Conservation (phyloP, 1,139 yeast species). For the Taphrina pruni region DNA sequence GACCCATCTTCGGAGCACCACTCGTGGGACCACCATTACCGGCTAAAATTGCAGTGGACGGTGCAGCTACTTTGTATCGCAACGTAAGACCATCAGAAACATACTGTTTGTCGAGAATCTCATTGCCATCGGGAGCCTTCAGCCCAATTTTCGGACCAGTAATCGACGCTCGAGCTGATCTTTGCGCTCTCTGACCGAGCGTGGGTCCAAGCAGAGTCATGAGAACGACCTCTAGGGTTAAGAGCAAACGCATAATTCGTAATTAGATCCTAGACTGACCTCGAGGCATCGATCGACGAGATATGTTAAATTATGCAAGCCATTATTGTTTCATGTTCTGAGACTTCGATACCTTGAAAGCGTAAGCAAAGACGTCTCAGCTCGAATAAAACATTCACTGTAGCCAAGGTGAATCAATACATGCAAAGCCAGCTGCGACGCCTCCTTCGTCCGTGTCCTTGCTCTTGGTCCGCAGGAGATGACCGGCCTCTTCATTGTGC, state of each 20-base stretch:
- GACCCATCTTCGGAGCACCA: conserved; percentile 9
- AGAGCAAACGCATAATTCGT: neutral
- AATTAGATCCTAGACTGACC: too few species aligned
- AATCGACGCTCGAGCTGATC: conserved; percentile 11
- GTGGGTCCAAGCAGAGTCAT: neutral
- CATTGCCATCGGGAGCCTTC: conserved; percentile 27
- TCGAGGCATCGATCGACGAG: neutral
- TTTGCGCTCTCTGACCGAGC: conserved; percentile 1
- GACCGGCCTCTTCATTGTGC: conserved; percentile 75
- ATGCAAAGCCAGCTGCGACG: conserved; percentile 98
- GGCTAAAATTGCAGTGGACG: neutral
- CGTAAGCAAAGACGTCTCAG: conserved; percentile 2
- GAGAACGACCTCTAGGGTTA: neutral
- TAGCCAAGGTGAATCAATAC: conserved; percentile 63
- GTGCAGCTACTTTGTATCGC: conserved; percentile 30
- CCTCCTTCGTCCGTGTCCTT: conserved; percentile 94
- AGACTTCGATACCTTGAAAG: neutral
- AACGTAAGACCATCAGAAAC: conserved; percentile 14
- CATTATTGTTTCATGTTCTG: neutral
- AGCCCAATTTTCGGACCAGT: conserved; percentile 10
- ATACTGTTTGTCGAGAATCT: conserved; percentile 24
- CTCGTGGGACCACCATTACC: neutral
- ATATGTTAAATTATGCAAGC: neutral
- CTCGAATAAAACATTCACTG: neutral
- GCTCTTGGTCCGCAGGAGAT: conserved; percentile 85